Conservation (phyloP, 805 yeast genomes). For the Cyberlindnera misumaiensis region DNA sequence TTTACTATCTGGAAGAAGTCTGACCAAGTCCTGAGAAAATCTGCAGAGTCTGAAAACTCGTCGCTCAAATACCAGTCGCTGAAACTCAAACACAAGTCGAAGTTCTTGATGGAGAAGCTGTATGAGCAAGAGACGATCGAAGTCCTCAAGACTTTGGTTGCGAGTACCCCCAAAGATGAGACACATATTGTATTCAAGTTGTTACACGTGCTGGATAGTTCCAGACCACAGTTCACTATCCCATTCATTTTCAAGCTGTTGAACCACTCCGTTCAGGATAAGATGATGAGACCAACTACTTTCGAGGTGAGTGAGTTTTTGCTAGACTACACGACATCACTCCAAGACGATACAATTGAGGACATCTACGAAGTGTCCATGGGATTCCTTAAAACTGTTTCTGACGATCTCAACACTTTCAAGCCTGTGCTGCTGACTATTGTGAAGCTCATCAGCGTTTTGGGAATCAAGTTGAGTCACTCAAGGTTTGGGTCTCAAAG, state of each 20-base stretch:
- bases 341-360: constrained; percentile 72
- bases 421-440: constrained; percentile 44
- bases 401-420: constrained; percentile 40
- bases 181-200: constrained; percentile 43
- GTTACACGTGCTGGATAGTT: constrained; percentile 77
- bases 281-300: constrained; percentile 9
- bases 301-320: constrained; percentile 26
- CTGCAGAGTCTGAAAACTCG: constrained; percentile 19
- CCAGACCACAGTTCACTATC: constrained; percentile 67
- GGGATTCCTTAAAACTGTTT: constrained; percentile 53
- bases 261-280: constrained; percentile 22
- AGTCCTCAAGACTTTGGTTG: constrained; percentile 59
- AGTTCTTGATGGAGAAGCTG: constrained; percentile 55
- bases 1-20: constrained; percentile 68
- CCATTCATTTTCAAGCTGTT: constrained; percentile 60
- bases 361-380: constrained; percentile 65
- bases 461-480: constrained; percentile 50
- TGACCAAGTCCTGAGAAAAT: constrained; percentile 31
- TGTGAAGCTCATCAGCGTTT: constrained; percentile 42
- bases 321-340: constrained; percentile 50
- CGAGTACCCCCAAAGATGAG: constrained; percentile 7
- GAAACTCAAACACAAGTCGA: constrained; percentile 62
- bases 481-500: constrained; percentile 58
- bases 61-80: constrained; percentile 43
- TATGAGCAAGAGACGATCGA: constrained; percentile 67